A percentile compares a stretch with the other conserved stretches of the same genome.
Conservation (phyloP, 176 grass and related monocot genomes). For the Ensete ventricosum region DNA sequence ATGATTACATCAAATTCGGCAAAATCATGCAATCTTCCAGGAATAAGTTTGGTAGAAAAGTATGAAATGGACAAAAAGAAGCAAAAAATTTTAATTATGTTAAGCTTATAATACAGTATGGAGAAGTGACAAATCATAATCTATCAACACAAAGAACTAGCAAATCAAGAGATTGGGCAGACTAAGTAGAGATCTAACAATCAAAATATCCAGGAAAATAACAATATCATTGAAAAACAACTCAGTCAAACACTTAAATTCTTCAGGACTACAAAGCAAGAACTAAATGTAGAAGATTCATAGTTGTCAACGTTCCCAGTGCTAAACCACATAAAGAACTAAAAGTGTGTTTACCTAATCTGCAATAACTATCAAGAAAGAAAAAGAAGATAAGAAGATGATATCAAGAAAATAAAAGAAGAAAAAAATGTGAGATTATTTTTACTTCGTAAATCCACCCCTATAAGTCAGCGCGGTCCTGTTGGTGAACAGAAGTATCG, state of each 20-base stretch:
- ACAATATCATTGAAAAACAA: too few relatives aligned
- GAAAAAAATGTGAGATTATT: background rate
- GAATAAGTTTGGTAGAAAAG: too few relatives aligned
- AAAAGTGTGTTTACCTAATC: background rate
- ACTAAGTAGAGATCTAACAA: too few relatives aligned
- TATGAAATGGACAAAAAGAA: too few relatives aligned
- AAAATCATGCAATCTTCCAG: too few relatives aligned
- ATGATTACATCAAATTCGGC: too few relatives aligned
- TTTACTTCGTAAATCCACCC: constrained; percentile 82
- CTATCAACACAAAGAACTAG: too few relatives aligned
- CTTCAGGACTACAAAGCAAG: background rate
- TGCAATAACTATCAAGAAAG: background rate
- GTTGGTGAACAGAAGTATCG: constrained; percentile 78
- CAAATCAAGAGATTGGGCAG: too few relatives aligned
- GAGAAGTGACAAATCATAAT: too few relatives aligned
- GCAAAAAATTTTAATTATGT: too few relatives aligned
- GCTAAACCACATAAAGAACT: background rate
- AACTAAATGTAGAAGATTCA: background rate
- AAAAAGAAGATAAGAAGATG: background rate
- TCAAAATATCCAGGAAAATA: too few relatives aligned
- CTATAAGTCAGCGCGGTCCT: constrained; percentile 50
- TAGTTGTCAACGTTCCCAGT: background rate
- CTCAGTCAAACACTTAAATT: background rate
- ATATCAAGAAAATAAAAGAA: background rate
- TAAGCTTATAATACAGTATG: too few relatives aligned